Conservation (phyloP, 2,329 filamentous ascomycete species). For the Cladophialophora carrionii region DNA sequence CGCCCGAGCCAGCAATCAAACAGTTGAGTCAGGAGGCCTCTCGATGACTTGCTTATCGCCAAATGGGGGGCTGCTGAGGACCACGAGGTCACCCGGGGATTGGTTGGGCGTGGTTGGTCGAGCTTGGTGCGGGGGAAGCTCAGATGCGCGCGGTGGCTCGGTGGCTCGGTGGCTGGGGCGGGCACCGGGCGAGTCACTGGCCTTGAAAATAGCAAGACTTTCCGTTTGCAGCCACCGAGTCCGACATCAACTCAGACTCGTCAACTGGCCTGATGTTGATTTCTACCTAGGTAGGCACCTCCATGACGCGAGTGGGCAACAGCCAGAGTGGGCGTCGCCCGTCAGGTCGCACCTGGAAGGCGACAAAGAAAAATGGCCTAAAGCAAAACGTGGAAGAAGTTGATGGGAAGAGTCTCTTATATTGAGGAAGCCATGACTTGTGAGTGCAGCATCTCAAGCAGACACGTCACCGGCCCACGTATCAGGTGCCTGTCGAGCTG, state of each 20-base stretch:
- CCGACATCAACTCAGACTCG: neutral
- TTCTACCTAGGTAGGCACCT: neutral
- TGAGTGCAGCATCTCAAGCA: neutral
- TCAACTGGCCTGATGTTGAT: neutral
- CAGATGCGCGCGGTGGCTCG: neutral
- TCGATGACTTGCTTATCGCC: conserved; percentile 11
- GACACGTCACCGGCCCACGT: neutral
- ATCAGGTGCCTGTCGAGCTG: neutral
- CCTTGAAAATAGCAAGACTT: neutral
- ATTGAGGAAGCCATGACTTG: neutral
- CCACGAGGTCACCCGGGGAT: conserved; percentile 1
- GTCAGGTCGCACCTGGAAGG: neutral
- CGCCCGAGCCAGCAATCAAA: neutral
- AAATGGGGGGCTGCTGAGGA: conserved; percentile 2
- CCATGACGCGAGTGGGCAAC: neutral
- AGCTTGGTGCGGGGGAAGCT: conserved; percentile 8
- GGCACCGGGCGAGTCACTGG: neutral
- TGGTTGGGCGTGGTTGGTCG: neutral
- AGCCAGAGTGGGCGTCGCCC: neutral
- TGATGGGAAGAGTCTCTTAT: neutral
- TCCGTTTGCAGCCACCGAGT: neutral
- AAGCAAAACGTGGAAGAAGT: neutral
- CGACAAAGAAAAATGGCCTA: neutral
- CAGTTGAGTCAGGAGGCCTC: conserved; percentile 21
- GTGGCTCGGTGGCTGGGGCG: conserved; percentile 1